These are phyloP conservation scores for Pugionium cornutum DNA, from an alignment of 345 rosid genomes.

Conservation along the genomic window DNA sequence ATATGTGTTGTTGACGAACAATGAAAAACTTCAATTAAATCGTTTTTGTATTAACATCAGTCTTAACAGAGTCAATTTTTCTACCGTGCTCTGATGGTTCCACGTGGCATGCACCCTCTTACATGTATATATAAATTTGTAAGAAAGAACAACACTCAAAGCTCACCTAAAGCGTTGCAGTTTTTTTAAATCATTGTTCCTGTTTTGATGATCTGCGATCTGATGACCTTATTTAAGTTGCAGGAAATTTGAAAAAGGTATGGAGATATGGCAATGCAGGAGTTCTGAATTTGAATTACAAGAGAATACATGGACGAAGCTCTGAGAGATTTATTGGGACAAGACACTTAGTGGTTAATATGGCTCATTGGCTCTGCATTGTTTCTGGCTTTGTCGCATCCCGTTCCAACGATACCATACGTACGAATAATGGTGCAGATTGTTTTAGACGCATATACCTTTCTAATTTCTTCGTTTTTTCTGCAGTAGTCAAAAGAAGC, in stretches of 20 bases:
- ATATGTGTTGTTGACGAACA: too few relatives aligned
- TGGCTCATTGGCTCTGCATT: constrained; percentile 79
- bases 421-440: constrained; percentile 7
- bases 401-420: constrained; percentile 26
- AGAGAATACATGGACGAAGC: constrained; percentile 84
- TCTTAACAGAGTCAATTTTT: too few relatives aligned
- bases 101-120: too few relatives aligned
- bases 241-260: constrained; percentile 82
- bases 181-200: too few relatives aligned
- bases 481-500: too few relatives aligned
- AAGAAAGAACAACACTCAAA: too few relatives aligned
- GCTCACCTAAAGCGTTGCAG: too few relatives aligned
- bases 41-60: too few relatives aligned
- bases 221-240: constrained; percentile 21
- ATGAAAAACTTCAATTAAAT: too few relatives aligned
- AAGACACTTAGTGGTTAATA: constrained; percentile 66
- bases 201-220: too few relatives aligned
- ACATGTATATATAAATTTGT: too few relatives aligned
- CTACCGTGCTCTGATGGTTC: too few relatives aligned
- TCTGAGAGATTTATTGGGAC: constrained; percentile 72
- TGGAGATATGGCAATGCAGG: constrained; percentile 98
- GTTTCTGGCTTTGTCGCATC: constrained; percentile 27
- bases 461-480: neutral
- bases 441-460: neutral
- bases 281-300: constrained; percentile 60